phyloP scores from a whole-genome alignment of 768 basidiomycete species.

The Gautieria morchelliformis region DNA sequence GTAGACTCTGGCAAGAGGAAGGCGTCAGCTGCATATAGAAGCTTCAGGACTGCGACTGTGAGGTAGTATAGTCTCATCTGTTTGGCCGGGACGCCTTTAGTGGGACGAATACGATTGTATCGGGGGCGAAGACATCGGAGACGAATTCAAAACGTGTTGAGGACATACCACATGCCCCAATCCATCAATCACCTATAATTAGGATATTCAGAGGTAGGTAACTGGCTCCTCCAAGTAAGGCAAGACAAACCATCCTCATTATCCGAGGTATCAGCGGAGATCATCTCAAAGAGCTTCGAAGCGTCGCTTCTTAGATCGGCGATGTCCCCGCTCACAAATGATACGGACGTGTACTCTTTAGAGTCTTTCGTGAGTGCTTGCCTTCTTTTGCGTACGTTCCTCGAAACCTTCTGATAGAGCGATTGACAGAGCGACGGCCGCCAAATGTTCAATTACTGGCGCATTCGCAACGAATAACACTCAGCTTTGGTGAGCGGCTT shows the following conservation, averaged over 20 bases:
- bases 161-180: no score
- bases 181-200: no score
- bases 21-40: no score
- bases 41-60: no score
- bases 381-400: neutral
- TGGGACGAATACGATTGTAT: no score
- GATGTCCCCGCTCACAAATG: conserved; percentile 30
- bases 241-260: neutral
- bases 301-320: conserved; percentile 20
- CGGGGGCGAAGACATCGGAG: no score
- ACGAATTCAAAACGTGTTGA: no score
- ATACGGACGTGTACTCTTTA: conserved; percentile 22
- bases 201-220: no score
- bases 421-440: conserved; percentile 27
- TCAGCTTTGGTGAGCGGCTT: neutral
- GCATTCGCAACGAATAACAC: conserved; percentile 2
- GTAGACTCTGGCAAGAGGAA: no score
- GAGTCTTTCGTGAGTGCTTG: conserved; percentile 9
- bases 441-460: conserved; percentile 30
- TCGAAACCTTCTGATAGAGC: conserved; percentile 21
- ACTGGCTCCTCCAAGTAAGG: no score
- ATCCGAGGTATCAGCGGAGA: neutral
- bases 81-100: no score
- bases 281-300: conserved; percentile 4
- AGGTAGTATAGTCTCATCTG: no score